Evolutionary conservation across 257 asterid genomes (phyloP).

Genomic region (Petunia axillaris): DNA sequence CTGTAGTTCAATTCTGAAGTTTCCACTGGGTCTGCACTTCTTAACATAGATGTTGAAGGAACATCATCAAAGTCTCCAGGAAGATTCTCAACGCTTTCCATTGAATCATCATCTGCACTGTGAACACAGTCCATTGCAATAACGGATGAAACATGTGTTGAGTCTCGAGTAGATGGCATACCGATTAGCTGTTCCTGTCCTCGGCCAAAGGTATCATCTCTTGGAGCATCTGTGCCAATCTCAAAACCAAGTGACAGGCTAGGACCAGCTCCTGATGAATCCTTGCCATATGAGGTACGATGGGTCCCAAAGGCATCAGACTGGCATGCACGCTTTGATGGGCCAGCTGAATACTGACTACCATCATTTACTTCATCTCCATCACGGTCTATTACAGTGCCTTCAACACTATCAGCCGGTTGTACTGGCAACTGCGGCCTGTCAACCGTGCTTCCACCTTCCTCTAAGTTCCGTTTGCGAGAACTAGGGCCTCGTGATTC

Average conservation of each 20-base stretch:
- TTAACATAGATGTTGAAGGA: conserved; percentile 72
- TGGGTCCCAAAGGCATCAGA: conserved; percentile 48
- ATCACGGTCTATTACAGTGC: conserved; percentile 96
- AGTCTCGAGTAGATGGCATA: conserved; percentile 68
- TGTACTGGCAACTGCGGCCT: conserved; percentile 68
- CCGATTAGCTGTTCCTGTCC: conserved; percentile 63
- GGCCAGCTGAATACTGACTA: conserved; percentile 76
- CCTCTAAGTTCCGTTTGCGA: conserved; percentile 87
- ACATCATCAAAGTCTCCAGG: conserved; percentile 83
- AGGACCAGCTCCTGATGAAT: conserved; percentile 88
- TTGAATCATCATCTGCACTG: conserved; percentile 73
- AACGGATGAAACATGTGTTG: conserved; percentile 82
- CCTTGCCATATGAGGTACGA: conserved; percentile 52
- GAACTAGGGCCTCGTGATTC: conserved; percentile 98
- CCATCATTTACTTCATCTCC: conserved; percentile 97
- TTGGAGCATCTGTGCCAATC: conserved; percentile 56
- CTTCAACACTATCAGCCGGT: conserved; percentile 94
- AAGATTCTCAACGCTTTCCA: conserved; percentile 96
- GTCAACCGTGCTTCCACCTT: conserved; percentile 99
- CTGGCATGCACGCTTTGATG: conserved; percentile 85
- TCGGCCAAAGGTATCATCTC: conserved; percentile 57
- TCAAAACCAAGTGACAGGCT: conserved; percentile 75
- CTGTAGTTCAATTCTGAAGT: conserved; percentile 93
- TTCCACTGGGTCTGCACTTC: conserved; percentile 68
- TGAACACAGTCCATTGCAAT: conserved; percentile 97